phyloP scores from a whole-genome alignment of 345 rosid genomes.

The Capsella bursapastoris region DNA sequence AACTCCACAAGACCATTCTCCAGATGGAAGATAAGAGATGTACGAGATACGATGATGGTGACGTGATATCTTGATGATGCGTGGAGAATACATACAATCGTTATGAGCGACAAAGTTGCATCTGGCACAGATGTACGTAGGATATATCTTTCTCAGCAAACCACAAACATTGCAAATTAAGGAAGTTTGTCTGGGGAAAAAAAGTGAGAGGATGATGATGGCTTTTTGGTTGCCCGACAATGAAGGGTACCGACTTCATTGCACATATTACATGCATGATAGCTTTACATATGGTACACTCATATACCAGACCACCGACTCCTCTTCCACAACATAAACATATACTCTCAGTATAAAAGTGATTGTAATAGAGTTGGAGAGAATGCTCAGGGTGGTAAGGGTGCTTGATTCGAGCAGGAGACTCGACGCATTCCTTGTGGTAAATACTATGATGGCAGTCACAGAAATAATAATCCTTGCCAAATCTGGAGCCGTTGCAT shows the following conservation, averaged over 20 bases:
- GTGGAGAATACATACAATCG: neutral
- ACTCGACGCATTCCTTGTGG: slow-evolving; percentile 12
- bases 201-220: slow-evolving; percentile 6
- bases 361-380: slow-evolving; percentile 1
- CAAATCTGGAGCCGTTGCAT: no score
- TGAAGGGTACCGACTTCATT: neutral
- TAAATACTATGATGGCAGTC: no score
- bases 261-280: slow-evolving; percentile 7
- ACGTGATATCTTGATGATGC: slow-evolving; percentile 19
- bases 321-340: neutral
- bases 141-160: neutral
- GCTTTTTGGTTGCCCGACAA: slow-evolving; percentile 1
- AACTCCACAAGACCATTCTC: no score
- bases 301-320: neutral
- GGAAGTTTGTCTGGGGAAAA: neutral
- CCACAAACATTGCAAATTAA: slow-evolving; percentile 25
- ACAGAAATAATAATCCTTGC: no score
- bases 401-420: slow-evolving; percentile 15
- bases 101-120: slow-evolving; percentile 18
- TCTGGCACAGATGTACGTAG: neutral
- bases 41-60: slow-evolving; percentile 15
- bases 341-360: no score
- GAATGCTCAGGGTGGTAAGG: slow-evolving; percentile 8
- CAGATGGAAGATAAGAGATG: neutral
- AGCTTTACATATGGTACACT: neutral